These are phyloP conservation scores for Alnus glutinosa DNA, from an alignment of 306 rosid genomes.

Conservation along the genomic window DNA sequence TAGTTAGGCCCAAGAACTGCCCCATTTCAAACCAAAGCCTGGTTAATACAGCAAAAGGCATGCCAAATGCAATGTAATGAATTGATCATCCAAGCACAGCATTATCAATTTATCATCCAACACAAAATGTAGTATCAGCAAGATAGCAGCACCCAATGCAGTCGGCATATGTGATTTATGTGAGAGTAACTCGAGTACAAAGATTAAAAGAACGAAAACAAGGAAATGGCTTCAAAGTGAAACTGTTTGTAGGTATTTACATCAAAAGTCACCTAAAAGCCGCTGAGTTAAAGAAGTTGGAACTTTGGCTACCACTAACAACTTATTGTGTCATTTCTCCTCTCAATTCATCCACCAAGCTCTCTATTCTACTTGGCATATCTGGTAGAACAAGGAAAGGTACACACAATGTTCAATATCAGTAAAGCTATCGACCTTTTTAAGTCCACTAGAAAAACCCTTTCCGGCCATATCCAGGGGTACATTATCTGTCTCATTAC, in stretches of 20 bases:
- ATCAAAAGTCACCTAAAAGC: conserved; percentile 22
- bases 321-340: conserved; percentile 20
- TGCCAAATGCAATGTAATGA: not conserved
- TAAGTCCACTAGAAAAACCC: conserved; percentile 24
- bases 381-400: not conserved
- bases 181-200: not conserved
- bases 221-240: not conserved
- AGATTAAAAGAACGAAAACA: not conserved
- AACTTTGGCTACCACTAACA: conserved; percentile 24
- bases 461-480: not conserved
- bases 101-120: too few species aligned
- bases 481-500: conserved; percentile 12
- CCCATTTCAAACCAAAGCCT: not conserved
- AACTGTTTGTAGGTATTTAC: conserved; percentile 21
- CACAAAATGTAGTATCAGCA: not conserved
- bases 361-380: not conserved
- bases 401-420: not conserved
- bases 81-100: not conserved
- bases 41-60: not conserved
- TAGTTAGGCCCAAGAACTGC: not conserved
- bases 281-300: conserved; percentile 13
- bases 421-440: conserved; percentile 20
- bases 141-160: not conserved
- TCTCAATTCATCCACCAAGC: not conserved
- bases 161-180: not conserved